These are phyloP conservation scores for Neofusicoccum sp. DNA, from an alignment of 2,329 filamentous ascomycete genomes.

Conservation along the genomic window DNA sequence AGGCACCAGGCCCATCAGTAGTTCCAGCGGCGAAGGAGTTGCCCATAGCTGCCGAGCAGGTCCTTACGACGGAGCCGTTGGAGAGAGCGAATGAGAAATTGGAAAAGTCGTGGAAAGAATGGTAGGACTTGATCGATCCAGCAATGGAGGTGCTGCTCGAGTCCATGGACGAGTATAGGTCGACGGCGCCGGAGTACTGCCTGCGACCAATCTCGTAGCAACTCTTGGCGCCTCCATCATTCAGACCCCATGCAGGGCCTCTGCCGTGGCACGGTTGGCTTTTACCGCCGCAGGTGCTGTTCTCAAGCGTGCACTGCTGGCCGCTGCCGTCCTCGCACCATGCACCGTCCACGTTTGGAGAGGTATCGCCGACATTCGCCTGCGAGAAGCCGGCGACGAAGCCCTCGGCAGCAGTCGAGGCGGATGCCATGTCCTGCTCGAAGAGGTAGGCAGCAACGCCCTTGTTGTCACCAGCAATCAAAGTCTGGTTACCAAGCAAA, in stretches of 20 bases:
- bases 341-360: constrained; percentile 81
- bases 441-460: constrained; percentile 85
- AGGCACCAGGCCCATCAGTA: constrained; percentile 83
- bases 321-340: constrained; percentile 81
- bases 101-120: constrained; percentile 81
- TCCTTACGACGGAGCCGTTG: constrained; percentile 68
- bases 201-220: constrained; percentile 74
- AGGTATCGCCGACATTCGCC: constrained; percentile 86
- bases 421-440: constrained; percentile 63
- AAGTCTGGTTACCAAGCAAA: constrained; percentile 85
- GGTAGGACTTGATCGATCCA: constrained; percentile 75
- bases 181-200: constrained; percentile 63
- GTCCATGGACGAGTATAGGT: constrained; percentile 56
- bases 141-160: constrained; percentile 50
- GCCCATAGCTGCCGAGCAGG: constrained; percentile 83
- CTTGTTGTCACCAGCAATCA: constrained; percentile 94
- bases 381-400: constrained; percentile 94
- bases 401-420: constrained; percentile 53
- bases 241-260: constrained; percentile 65
- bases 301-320: constrained; percentile 68
- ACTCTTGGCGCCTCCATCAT: constrained; percentile 65
- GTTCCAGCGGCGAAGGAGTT: constrained; percentile 94
- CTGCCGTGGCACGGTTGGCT: constrained; percentile 71
- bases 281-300: constrained; percentile 78
- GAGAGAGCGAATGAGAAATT: constrained; percentile 70